Evolutionary conservation across 352 stramenopile species (phyloP), one percentile per base, ranked within the genome.

Genomic region (Globisporangium emineosum): DNA sequence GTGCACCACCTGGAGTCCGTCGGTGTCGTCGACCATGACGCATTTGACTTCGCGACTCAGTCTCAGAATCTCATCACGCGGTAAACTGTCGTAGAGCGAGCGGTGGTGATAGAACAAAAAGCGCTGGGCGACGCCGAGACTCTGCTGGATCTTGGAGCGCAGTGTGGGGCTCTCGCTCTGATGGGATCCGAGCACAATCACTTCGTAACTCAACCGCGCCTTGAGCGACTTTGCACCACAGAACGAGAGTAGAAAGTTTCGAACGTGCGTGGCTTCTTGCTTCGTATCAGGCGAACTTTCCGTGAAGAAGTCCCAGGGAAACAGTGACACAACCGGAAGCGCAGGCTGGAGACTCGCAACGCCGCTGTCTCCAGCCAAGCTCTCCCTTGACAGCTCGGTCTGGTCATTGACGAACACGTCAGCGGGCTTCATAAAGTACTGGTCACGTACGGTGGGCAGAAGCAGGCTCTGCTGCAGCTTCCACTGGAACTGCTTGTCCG

Each of bases 381-480:
- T 76, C 53, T 67, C 47, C 4, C 73, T 67, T 1, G 57, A 58
- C 27, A 91, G 62, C 23, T 85, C 76, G 15, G 43, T 53, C 68
- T 91, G 83, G 53, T 93, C 83, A 54, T 93, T 91, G 12, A 92
- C 30, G 52, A 83, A 91, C 56, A 91, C 42, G 15, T 88, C 71
- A 0, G 54, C 51, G 29, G 69, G 69, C 25, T 60, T 69, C 12
- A 33, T n/a, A 40, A 71, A 79, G 50, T 25, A 49, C 45, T 60
- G 33, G 12, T 59, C 37, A 13, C 32, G 45, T 12, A 79, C 58
- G 21, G 64, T 74, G 9, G 70, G 76, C 23, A 79, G 79, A 4
- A 83, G 6, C 15, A 64, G 51, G 21, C 71, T 61, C 27, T 69
- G 69, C 49, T 84, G 77, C 19, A 76, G 19, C 29, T 42, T 70